Evolutionary conservation across 208 protist species (phyloP).

Genomic region (Tetramitus jugosus): DNA sequence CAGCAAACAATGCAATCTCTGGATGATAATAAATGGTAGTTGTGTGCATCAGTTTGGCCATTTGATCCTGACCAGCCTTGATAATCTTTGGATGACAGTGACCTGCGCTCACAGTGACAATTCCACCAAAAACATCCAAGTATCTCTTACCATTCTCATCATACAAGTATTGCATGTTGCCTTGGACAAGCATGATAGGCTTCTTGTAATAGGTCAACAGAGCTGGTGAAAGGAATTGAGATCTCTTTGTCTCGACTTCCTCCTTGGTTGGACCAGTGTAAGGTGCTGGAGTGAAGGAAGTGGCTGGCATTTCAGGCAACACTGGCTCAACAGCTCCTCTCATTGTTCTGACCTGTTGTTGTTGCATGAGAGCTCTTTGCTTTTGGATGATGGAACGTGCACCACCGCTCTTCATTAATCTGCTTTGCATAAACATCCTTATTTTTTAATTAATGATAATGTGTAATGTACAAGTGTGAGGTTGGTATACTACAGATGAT

Average conservation of each 20-base stretch:
- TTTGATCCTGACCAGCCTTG: conserved; percentile 42
- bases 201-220: conserved; percentile 44
- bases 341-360: too few relatives aligned
- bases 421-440: too few relatives aligned
- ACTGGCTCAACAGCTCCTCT: too few relatives aligned
- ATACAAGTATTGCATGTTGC: conserved; percentile 45
- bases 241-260: conserved; percentile 27
- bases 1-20: conserved; percentile 33
- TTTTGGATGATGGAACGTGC: too few relatives aligned
- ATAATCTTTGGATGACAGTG: conserved; percentile 54
- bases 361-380: too few relatives aligned
- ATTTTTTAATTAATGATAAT: too few relatives aligned
- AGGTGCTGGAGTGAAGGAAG: background rate
- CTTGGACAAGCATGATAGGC: conserved; percentile 42
- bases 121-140: conserved; percentile 29
- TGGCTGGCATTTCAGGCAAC: background rate
- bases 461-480: too few relatives aligned
- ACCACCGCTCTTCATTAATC: too few relatives aligned
- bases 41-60: conserved; percentile 46
- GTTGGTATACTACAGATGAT: too few relatives aligned
- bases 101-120: conserved; percentile 36
- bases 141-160: conserved; percentile 41
- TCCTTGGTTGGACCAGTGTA: conserved; percentile 24
- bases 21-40: conserved; percentile 51
- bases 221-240: conserved; percentile 29